Evolutionary conservation across 495 filamentous ascomycete species (phyloP), one percentile per base, ranked within the genome.

Genomic region (Rusavskia elegans): DNA sequence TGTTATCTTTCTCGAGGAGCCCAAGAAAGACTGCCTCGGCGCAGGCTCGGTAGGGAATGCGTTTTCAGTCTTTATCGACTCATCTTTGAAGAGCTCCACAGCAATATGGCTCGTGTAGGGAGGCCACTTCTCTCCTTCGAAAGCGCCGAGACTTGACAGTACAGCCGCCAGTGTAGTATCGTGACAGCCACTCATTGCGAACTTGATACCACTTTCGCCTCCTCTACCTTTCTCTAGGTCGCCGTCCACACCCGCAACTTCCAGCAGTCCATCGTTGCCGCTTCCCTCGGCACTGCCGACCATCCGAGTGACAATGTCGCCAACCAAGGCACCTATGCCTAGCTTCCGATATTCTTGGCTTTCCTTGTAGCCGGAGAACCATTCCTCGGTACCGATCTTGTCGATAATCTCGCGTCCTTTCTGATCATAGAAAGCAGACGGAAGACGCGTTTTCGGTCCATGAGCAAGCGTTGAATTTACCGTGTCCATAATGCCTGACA

Each of bases 401-500:
- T 96, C 84, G 50, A 96, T 76, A 45, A 88, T 81, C 2, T 69
- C 72, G 5, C 76, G 65, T 3, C 69, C 83, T 63, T 82, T 84
- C 30, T 71, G 60, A 59, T 95, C 87, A 64, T 98, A 97, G 66
- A 98, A 98, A 48, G 89, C 85, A 14, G 68, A 65, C 0, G 92
- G 92, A 7, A 98, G 73, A 42, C 71, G 73, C 0, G 87, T 95
- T 14, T 74, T 73, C 0, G 83, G 77, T 0, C 88, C 90, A 66
- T 98, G 92, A 4, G 88, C 90, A 14, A 84, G 71, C 1, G 85
- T 92, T 21, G 85, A 75, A 63, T 96, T 97, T 55, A 96, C 76
- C 10, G 88, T 92, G 61, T 98, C 92, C 81, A 89, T 89, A 52
- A 98, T 84, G 29, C 92, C 93, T 6, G 80, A 86, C 10, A 98